These are phyloP conservation scores for Suillus bovinus DNA, from an alignment of 768 basidiomycete genomes.

Conservation along the genomic window DNA sequence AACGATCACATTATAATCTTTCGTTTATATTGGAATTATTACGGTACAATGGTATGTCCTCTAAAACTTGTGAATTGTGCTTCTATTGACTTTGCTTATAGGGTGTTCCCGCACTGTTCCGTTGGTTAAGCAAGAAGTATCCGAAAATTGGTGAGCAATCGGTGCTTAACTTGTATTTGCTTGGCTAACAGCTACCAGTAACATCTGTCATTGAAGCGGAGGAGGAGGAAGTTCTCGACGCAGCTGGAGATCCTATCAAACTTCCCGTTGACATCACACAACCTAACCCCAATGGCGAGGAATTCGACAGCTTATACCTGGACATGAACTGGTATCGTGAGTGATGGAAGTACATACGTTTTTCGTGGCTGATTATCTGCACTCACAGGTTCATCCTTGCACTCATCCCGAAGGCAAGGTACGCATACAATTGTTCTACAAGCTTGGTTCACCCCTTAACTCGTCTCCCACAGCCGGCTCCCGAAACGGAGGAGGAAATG, in stretches of 20 bases:
- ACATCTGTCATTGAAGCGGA: conserved; percentile 84
- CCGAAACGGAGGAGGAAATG: conserved; percentile 99
- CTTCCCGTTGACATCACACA: conserved; percentile 77
- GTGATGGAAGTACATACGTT: conserved; percentile 23
- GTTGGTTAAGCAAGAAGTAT: conserved; percentile 99
- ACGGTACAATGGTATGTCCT: background rate
- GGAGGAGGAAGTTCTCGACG: conserved; percentile 64
- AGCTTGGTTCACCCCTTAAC: conserved; percentile 3
- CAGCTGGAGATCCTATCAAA: conserved; percentile 63
- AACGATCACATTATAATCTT: background rate
- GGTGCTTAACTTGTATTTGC: background rate
- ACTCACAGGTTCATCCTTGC: conserved; percentile 84
- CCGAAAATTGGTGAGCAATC: conserved; percentile 83
- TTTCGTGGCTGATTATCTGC: conserved; percentile 7
- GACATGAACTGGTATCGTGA: conserved; percentile 99
- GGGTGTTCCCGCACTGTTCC: conserved; percentile 98
- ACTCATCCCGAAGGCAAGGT: conserved; percentile 98
- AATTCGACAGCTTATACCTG: conserved; percentile 95
- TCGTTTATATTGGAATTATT: conserved; percentile 3
- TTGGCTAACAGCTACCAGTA: conserved; percentile 42
- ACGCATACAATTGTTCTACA: conserved; percentile 17
- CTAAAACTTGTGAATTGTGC: background rate
- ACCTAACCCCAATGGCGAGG: conserved; percentile 92
- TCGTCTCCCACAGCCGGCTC: conserved; percentile 65
- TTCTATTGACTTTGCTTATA: conserved; percentile 30